Evolutionary conservation across 805 yeast genomes (phyloP), one percentile per base, ranked within the genome.

Genomic region (Pichia manshurica): DNA sequence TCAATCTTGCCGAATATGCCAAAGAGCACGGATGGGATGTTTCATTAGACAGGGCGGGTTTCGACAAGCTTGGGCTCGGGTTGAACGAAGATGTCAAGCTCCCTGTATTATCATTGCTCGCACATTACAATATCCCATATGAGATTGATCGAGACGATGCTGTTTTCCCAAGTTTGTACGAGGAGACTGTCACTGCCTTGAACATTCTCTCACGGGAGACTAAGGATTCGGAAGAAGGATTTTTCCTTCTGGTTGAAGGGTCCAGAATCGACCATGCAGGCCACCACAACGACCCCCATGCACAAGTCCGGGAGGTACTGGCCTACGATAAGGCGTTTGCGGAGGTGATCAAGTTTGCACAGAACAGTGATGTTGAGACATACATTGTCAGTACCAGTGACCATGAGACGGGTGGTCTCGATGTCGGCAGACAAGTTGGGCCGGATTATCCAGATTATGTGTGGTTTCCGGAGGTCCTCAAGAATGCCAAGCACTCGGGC

Each of bases 231-330:
- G 93, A 87, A 17, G 67, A 84, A 54, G 97, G 97, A 0, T 89
- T 90, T 65, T 89, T 90, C 69, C 65, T 90, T 49, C 63, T 90
- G 64, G 79, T 90, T 45, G 96, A 90, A 70, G 96, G 96, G 17
- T 86, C 96, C 5, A 77, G 96, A 64, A 89, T 90, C 58, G 97
- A 90, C 67, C 96, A 89, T 62, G 96, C 96, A 5, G 96, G 96
- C 39, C 97, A 90, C 67, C 82, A 77, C 57, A 89, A 90, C 61
- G 97, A 90, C 63, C 91, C 97, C 10, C 91, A 91, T 6, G 96
- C 96, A 8, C 96, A 89, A 68, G 96, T 87, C 5, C 75, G 89
- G 59, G 97, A 90, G 66, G 91, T 87, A 4, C 69, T 89, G 56
- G 96, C 95, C 2, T 90, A 81, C 64, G 95, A 87, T 63, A 79